Evolutionary conservation across 495 filamentous ascomycete species (phyloP), one percentile per base, ranked within the genome.

Genomic region (Lasiosphaeria miniovina): DNA sequence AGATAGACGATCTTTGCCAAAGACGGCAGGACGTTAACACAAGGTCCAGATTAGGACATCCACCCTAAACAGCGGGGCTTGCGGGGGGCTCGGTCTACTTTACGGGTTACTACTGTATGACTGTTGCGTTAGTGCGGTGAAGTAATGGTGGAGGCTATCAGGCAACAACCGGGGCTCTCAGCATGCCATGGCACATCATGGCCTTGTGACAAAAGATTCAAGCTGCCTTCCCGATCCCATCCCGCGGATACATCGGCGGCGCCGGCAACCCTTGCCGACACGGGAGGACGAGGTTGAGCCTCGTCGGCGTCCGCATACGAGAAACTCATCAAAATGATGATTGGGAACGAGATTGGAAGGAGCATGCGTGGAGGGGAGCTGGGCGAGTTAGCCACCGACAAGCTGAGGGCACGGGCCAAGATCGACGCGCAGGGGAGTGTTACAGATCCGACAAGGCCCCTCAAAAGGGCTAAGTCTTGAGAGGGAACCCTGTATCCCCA

Each of bases 361-460:
- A 65, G 58, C 50, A 35, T 34, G 33, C 34, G 52, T 58, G 36
- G 55, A 51, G 49, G 24, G 46, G 35, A 36, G n/a, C 36, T 36
- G 36, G 32, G n/a, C 10, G 36, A 50, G 36, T n/a, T 48, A 24
- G 59, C 53, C 49, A 50, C 60, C 52, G 17, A 36, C 34, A 41
- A 35, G 56, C 55, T 33, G 35, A 24, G 52, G 50, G 51, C 64
- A 59, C 59, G 54, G 61, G n/a, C 62, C 54, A 65, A 53, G 68
- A 71, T 69, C 66, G 58, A 67, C 66, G 12, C 33, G 34, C 66
- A 65, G 57, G 67, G 65, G 69, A 36, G 54, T 65, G 69, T 71
- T 68, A 65, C 69, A 69, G 68, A 71, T 68, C 55, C 36, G 24
- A 71, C 68, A 60, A 61, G 65, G 34, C n/a, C 4, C 61, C 45